Evolutionary conservation across 2,329 filamentous ascomycete genomes (phyloP).

Genomic region (Pseudogymnoascus sp.): DNA sequence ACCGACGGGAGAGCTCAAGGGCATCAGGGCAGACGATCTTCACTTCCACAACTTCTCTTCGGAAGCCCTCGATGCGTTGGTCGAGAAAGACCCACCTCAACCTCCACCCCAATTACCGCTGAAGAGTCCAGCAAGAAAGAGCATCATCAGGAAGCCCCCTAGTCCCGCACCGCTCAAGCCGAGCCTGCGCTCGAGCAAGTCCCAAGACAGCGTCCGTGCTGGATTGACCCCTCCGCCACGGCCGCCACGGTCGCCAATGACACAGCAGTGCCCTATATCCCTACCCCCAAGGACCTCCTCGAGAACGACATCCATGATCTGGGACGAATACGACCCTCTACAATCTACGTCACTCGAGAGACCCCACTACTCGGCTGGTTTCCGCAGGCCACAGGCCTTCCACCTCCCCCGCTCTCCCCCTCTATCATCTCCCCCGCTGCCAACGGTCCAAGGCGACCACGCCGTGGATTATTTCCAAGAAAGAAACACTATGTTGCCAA

Average conservation of each 20-base stretch:
- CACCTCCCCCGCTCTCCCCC: slow-evolving; percentile 22
- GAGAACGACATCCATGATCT: slow-evolving; percentile 39
- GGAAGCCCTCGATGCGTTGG: slow-evolving; percentile 30
- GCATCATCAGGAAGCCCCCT: not conserved
- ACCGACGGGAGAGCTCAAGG: slow-evolving; percentile 32
- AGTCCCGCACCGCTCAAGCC: not conserved
- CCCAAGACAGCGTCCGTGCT: slow-evolving; percentile 31
- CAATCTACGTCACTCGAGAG: slow-evolving; percentile 34
- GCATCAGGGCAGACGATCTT: slow-evolving; percentile 35
- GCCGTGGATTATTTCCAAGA: not conserved
- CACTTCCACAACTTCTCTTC: slow-evolving; percentile 45
- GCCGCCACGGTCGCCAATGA: slow-evolving; percentile 42
- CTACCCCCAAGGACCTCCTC: slow-evolving; percentile 51
- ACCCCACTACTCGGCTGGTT: slow-evolving; percentile 39
- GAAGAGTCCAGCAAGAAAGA: slow-evolving; percentile 8
- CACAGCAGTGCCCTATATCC: slow-evolving; percentile 34
- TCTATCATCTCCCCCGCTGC: slow-evolving; percentile 29
- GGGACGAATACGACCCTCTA: slow-evolving; percentile 37
- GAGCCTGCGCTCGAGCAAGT: slow-evolving; percentile 32
- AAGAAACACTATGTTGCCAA: not conserved
- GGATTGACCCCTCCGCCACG: slow-evolving; percentile 36
- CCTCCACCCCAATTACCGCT: slow-evolving; percentile 13
- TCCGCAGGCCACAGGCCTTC: slow-evolving; percentile 41
- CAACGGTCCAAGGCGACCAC: not conserved
- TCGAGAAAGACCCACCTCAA: slow-evolving; percentile 18